Evolutionary conservation across 768 basidiomycete genomes (phyloP), one percentile per base, ranked within the genome.

Genomic region (Roridomyces roridus): DNA sequence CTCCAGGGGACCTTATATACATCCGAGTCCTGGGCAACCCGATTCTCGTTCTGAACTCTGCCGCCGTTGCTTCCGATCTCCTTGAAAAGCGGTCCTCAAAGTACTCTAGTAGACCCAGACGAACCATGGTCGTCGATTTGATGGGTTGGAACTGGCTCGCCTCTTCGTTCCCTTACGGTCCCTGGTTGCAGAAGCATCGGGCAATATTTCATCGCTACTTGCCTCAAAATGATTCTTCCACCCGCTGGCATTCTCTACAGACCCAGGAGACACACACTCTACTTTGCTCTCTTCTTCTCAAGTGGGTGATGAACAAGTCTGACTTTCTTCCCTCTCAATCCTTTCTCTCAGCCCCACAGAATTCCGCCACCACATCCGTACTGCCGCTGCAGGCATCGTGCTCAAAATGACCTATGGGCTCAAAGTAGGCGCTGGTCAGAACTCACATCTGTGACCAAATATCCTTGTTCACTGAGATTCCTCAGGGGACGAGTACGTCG

Each of bases 61-160:
- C 72, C 29, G 60, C 69, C 54, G 75, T 70, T 2, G 73, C 76
- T 14, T 63, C 70, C 15, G 80, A 83, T 25, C 72, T 83, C 7
- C 68, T 84, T 24, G 79, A 83, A 60, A 80, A 72, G 48, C 72
- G 80, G 37, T 73, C 78, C 36, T 67, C 56, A 44, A 77, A 70
- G 4, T 84, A 81, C 60, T 81, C 81, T 17, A 79, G 76, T 17
- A 67, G 81, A 20, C 77, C 78, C 9, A 42, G 65, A 17, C 63
- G 66, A 55, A 74, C 75, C 12, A 80, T 82, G 80, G 68, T 76
- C 7, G 72, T 72, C 23, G 76, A 80, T 29, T 58, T 80, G 80
- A 78, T 81, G 59, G 80, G 80, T 6, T 82, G 75, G 74, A 71
- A 77, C 55, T 81, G 79, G 79, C 60, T 79, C 5, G 75, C 80